Evolutionary conservation across 2,329 filamentous ascomycete genomes (phyloP), one percentile per base, ranked within the genome.

Genomic region (Colletotrichum higginsianum): DNA sequence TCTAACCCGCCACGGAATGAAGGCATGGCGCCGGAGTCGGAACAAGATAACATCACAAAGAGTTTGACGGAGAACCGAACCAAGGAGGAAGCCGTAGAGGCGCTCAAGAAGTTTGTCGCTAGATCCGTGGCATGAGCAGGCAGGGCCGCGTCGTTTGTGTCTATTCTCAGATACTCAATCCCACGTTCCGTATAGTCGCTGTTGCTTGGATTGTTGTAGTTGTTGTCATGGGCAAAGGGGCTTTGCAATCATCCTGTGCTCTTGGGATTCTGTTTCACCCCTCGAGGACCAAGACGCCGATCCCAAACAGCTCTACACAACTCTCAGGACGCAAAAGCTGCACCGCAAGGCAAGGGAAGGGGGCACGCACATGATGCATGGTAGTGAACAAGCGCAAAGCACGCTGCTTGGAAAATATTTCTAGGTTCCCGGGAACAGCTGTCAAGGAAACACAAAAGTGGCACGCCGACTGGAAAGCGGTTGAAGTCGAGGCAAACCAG

Each of bases 1-100:
- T 83, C 80, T 2, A 84, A 89, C 58, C 85, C 88, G 1, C 89
- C 89, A 0, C 85, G 83, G 40, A 85, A 85, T 0, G 85, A 85
- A 53, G 88, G 86, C 0, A 90, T 91, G 89, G 88, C 89, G 12
- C 89, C 89, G 3, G 84, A 86, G 75, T 89, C 86, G 72, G 89
- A 91, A 79, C 86, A 90, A 75, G 85, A 88, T 65, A 53, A 90
- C 15, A 71, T 91, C 40, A 56, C 82, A 4, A 80, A 79, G 63
- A 86, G 80, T 0, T 75, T 91, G 66, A 66, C 80, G 52, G 80
- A 81, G 56, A 80, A 78, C 0, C 86, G 82, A 84, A 77, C 74
- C 15, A 83, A 75, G 26, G 77, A 80, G 12, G 75, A 80, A 46
- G 79, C 87, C 9, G 73, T 90, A n/a, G 72, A 67, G 16, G 82